A percentile compares a stretch with the other conserved stretches of the same genome.
Conservation (phyloP, 331 rosid species). For the Spiraea crenata region DNA sequence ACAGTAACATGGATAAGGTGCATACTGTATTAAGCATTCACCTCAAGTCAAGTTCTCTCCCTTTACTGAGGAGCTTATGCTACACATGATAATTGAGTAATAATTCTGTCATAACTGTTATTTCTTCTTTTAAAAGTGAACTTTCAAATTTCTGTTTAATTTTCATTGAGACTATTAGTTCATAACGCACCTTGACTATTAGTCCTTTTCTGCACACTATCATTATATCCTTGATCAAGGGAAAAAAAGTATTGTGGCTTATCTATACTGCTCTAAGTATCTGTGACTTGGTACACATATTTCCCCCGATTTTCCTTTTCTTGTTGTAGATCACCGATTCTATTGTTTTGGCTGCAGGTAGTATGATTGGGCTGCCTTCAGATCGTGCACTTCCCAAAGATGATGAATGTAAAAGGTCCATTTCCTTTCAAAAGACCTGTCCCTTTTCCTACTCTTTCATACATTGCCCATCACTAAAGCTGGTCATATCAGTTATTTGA, state of each 20-base stretch:
- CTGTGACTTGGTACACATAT: background rate
- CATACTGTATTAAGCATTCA: background rate
- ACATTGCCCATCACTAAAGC: constrained; percentile 15
- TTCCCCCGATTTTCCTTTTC: background rate
- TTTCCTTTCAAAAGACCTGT: constrained; percentile 20
- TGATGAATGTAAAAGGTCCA: constrained; percentile 86
- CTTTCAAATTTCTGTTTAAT: background rate
- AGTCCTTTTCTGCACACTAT: background rate
- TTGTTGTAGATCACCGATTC: constrained; percentile 16
- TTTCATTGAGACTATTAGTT: background rate
- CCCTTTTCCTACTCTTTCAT: constrained; percentile 9
- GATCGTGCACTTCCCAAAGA: constrained; percentile 87
- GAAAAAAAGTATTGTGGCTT: background rate
- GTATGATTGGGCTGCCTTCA: constrained; percentile 95
- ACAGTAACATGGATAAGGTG: constrained; percentile 2
- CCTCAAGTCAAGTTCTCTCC: background rate
- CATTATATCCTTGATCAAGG: background rate
- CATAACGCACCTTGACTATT: background rate
- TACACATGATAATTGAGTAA: background rate
- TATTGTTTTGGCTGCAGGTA: constrained; percentile 44
- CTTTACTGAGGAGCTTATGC: background rate
- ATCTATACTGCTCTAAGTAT: background rate
- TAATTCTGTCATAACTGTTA: background rate
- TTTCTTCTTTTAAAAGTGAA: background rate
- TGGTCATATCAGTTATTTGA: background rate